Evolutionary conservation across 116 monocot genomes (phyloP), one percentile per base, ranked within the genome.

Genomic region (Trichopus zeylanicus): DNA sequence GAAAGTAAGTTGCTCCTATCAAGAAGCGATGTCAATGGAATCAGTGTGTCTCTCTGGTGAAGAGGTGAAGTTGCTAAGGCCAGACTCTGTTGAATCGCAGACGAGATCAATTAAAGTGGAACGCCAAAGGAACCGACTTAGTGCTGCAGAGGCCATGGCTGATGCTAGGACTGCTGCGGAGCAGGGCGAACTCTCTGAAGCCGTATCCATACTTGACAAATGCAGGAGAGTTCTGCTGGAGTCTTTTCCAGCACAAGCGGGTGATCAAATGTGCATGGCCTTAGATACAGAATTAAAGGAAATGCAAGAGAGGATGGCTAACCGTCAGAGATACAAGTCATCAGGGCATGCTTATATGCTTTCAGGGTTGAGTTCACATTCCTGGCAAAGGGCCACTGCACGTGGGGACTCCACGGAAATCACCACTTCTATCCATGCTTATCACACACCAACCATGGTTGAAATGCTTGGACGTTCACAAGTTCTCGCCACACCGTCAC

Each of bases 341-440:
- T 78, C 85, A 18, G 89, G 89, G 15, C 63, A 85, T 54, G 84
- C 89, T 2, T 89, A 89, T 24, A 64, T 89, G 31, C 69, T 84
- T n/a, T 84, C 89, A 0, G 89, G 84, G 1, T 24, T 89, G 63
- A 84, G 89, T 67, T 89, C 89, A 7, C 89, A 89, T 47, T 72
- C 75, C 7, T 78, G 78, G 80, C 89, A 89, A 70, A 73, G 84
- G 49, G 81, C 81, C 11, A 81, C 89, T 0, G 65, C 87, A 3
- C 68, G 87, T 46, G 82, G 87, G 16, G 70, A 76, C 70, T 79
- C 79, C 3, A 87, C 87, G 0, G 70, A 75, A 4, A 73, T 66
- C 39, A 20, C 38, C 23, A 87, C 70, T 59, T 61, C 73, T 18
- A 42, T 74, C 12, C 70, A 52, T 30, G 33, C 66, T 3, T 87